phyloP scores from a whole-genome alignment of 768 basidiomycete genomes.

The Floccularia luteovirens region DNA sequence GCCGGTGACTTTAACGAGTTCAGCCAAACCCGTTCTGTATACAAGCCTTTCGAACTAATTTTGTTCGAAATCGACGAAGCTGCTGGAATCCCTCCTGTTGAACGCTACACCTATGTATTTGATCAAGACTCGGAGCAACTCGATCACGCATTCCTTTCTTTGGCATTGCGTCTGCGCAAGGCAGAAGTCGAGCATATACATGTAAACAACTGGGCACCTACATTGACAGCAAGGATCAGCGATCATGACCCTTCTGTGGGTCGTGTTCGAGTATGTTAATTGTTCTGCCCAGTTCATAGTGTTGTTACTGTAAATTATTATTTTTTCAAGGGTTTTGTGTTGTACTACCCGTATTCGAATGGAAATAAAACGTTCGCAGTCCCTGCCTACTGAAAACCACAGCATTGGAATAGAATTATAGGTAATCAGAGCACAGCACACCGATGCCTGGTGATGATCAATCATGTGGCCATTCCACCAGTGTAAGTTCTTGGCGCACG shows the following conservation, averaged over 20 bases:
- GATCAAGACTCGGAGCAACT: slow-evolving; percentile 53
- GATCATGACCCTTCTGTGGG: slow-evolving; percentile 60
- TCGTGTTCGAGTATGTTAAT: slow-evolving; percentile 38
- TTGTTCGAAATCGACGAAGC: slow-evolving; percentile 45
- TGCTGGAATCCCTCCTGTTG: slow-evolving; percentile 35
- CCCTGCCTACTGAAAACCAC: no score
- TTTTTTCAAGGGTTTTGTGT: no score
- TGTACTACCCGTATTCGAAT: no score
- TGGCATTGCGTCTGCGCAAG: slow-evolving; percentile 30
- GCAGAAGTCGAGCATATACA: slow-evolving; percentile 51
- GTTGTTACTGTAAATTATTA: no score
- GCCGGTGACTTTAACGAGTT: slow-evolving; percentile 63
- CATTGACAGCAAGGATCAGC: slow-evolving; percentile 32
- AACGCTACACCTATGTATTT: slow-evolving; percentile 57
- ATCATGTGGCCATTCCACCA: no score
- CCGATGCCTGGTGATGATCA: no score
- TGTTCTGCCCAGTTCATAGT: no score
- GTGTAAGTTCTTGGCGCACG: no score
- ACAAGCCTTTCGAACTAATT: slow-evolving; percentile 29
- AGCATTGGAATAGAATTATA: no score
- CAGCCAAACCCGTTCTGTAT: slow-evolving; percentile 44
- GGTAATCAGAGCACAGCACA: no score
- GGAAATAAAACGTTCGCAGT: no score
- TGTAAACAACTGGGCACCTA: slow-evolving; percentile 49
- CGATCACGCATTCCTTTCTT: slow-evolving; percentile 50